phyloP scores from a whole-genome alignment of 2,329 filamentous ascomycete species.

The Claviceps fusiformis region DNA sequence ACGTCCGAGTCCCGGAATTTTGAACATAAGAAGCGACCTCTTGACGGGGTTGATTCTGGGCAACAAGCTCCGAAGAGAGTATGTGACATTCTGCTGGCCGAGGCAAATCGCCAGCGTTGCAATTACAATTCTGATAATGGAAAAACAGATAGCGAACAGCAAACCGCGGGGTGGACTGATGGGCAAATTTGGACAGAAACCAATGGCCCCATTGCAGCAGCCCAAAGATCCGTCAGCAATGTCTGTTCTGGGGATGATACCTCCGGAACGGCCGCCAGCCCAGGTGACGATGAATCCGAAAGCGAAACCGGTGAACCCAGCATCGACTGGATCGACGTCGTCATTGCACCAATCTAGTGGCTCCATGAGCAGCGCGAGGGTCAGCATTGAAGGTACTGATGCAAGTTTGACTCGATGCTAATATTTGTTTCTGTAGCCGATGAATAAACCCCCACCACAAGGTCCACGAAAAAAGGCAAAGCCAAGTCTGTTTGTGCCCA shows the following conservation, averaged over 20 bases:
- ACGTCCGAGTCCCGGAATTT: slow-evolving; percentile 14
- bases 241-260: slow-evolving; percentile 34
- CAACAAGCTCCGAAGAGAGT: slow-evolving; percentile 27
- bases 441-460: slow-evolving; percentile 3
- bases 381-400: slow-evolving; percentile 2
- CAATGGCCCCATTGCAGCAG: slow-evolving; percentile 14
- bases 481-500: slow-evolving; percentile 12
- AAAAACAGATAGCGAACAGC: slow-evolving; percentile 18
- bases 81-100: slow-evolving; percentile 13
- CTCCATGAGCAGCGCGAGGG: slow-evolving; percentile 10
- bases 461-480: slow-evolving; percentile 9
- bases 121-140: slow-evolving; percentile 13
- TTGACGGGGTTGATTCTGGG: slow-evolving; percentile 22
- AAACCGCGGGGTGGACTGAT: slow-evolving; percentile 19
- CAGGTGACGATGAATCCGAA: slow-evolving; percentile 6
- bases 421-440: background rate
- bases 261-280: slow-evolving; percentile 29
- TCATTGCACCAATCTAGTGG: slow-evolving; percentile 8
- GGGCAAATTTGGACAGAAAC: slow-evolving; percentile 23
- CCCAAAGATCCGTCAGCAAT: slow-evolving; percentile 38
- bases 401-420: background rate
- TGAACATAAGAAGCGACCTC: slow-evolving; percentile 28
- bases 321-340: slow-evolving; percentile 11
- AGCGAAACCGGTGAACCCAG: slow-evolving; percentile 7
- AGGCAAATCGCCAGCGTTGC: background rate